phyloP scores from a whole-genome alignment of 176 grass and related monocot genomes.

The Oryza rufipogon region DNA sequence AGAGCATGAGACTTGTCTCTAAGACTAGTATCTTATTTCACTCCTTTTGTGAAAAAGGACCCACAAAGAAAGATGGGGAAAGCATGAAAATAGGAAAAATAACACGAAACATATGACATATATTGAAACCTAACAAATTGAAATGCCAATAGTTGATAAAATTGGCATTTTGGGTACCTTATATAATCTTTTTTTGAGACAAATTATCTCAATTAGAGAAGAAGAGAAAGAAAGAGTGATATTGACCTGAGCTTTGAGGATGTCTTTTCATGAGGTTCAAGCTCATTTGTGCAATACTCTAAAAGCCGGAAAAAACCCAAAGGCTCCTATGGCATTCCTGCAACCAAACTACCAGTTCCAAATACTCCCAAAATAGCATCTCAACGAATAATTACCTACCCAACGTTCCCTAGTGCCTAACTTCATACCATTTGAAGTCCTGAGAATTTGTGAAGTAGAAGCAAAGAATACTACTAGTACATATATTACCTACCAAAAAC shows the following conservation, averaged over 20 bases:
- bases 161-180: background rate
- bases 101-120: background rate
- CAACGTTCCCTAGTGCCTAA: background rate
- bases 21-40: background rate
- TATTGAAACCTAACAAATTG: background rate
- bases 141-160: background rate
- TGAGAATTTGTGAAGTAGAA: slow-evolving; percentile 1
- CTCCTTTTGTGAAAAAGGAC: background rate
- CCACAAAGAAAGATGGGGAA: background rate
- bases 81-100: background rate
- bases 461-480: background rate
- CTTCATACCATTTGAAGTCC: background rate
- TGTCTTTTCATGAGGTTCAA: background rate
- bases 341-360: background rate
- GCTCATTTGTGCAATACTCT: background rate
- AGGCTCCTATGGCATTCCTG: background rate
- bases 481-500: slow-evolving; percentile 33
- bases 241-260: background rate
- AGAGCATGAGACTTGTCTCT: background rate
- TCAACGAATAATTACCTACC: background rate
- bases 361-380: background rate
- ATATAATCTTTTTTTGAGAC: background rate
- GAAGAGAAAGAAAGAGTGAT: background rate
- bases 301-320: background rate
- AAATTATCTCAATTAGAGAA: background rate